Evolutionary conservation across 345 rosid genomes (phyloP).

Genomic region (Eucalyptus dawsonii): DNA sequence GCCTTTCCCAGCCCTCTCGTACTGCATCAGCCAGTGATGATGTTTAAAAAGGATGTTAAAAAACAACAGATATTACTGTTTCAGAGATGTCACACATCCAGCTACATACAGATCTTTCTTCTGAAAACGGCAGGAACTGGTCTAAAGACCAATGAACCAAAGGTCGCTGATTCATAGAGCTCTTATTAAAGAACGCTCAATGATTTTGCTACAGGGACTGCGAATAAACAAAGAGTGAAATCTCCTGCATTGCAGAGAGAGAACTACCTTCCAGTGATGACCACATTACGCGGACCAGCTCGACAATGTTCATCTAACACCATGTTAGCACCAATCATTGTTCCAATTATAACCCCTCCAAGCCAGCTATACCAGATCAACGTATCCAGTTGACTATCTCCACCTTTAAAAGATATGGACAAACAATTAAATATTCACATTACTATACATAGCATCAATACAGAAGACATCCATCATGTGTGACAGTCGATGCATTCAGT

Average conservation of each 20-base stretch:
- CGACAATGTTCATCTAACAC: conserved; percentile 90
- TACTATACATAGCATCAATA: not conserved
- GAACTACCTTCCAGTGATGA: conserved; percentile 83
- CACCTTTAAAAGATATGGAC: conserved; percentile 37
- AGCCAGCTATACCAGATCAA: conserved; percentile 98
- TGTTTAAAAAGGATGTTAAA: not conserved
- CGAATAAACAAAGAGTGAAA: not conserved
- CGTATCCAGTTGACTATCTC: conserved; percentile 69
- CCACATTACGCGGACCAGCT: conserved; percentile 92
- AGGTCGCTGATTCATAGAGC: not conserved
- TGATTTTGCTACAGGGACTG: not conserved
- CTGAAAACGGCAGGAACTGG: not conserved
- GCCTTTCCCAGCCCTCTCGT: conserved; percentile 95
- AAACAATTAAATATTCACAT: not conserved
- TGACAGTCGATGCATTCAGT: not conserved
- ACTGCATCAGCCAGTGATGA: conserved; percentile 19
- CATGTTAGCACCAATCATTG: conserved; percentile 88
- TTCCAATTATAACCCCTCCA: conserved; percentile 88
- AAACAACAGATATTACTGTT: not conserved
- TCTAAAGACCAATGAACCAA: not conserved
- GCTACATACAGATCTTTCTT: not conserved
- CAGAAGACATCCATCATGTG: not conserved
- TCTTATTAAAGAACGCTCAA: not conserved
- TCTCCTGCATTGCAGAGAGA: not conserved
- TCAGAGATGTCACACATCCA: not conserved